Evolutionary conservation across 1,139 yeast species (phyloP).

Genomic region (Zygosaccharomyces pseudobailii): DNA sequence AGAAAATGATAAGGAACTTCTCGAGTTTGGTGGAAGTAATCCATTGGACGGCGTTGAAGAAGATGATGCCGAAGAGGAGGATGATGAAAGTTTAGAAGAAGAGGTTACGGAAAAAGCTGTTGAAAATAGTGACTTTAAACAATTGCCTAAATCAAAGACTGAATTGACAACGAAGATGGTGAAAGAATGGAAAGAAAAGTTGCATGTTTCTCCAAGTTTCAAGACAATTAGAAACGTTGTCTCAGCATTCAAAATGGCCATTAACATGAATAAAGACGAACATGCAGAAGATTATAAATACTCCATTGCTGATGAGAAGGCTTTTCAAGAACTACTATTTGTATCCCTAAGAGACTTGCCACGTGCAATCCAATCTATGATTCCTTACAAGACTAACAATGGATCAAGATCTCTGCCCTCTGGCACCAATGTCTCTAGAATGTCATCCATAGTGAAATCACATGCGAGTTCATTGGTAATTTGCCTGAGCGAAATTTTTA

Average conservation of each 20-base stretch:
- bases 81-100: constrained; percentile 24
- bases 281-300: constrained; percentile 52
- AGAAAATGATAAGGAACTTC: constrained; percentile 68
- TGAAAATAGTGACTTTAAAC: constrained; percentile 28
- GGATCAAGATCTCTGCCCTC: constrained; percentile 52
- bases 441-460: constrained; percentile 63
- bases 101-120: constrained; percentile 30
- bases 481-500: constrained; percentile 65
- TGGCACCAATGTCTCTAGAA: constrained; percentile 52
- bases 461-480: constrained; percentile 69
- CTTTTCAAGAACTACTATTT: constrained; percentile 69
- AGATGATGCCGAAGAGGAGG: constrained; percentile 44
- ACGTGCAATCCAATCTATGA: constrained; percentile 59
- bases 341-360: constrained; percentile 74
- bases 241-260: constrained; percentile 84
- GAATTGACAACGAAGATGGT: constrained; percentile 64
- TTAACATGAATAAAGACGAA: constrained; percentile 56
- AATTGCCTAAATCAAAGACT: constrained; percentile 29
- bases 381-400: constrained; percentile 50
- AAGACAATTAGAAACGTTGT: constrained; percentile 63
- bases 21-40: constrained; percentile 67
- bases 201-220: constrained; percentile 52
- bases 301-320: constrained; percentile 68
- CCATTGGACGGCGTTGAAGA: constrained; percentile 70
- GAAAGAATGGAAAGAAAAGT: constrained; percentile 59